Percentiles rank a stretch among this genome's conserved stretches.
Evolutionary conservation across 805 yeast genomes (phyloP).

Genomic region (Metschnikowia bowlesiae): DNA sequence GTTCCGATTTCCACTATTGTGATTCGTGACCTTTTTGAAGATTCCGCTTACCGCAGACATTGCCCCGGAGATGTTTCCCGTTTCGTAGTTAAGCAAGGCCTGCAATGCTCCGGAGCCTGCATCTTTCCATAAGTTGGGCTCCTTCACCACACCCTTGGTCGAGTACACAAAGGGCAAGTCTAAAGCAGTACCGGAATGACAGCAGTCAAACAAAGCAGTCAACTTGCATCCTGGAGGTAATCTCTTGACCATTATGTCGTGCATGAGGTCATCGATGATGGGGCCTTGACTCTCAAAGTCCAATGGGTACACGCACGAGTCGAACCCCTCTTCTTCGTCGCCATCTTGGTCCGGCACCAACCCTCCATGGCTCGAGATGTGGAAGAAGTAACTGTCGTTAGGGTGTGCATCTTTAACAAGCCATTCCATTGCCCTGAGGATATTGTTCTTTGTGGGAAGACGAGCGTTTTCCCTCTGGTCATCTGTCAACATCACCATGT

Average conservation of each 20-base stretch:
- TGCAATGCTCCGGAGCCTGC: constrained; percentile 61
- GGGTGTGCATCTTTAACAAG: constrained; percentile 67
- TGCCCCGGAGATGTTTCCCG: constrained; percentile 36
- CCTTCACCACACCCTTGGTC: constrained; percentile 78
- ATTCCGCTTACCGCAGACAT: constrained; percentile 31
- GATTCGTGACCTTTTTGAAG: constrained; percentile 28
- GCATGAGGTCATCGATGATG: constrained; percentile 70
- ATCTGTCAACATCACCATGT: constrained; percentile 59
- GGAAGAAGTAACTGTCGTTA: constrained; percentile 75
- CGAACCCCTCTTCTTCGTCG: constrained; percentile 72
- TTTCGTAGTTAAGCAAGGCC: constrained; percentile 21
- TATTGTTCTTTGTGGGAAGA: constrained; percentile 65
- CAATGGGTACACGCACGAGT: constrained; percentile 69
- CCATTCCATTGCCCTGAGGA: constrained; percentile 79
- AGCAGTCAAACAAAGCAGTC: constrained; percentile 78
- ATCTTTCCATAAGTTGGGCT: constrained; percentile 72
- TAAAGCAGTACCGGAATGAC: constrained; percentile 80
- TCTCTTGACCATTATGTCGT: constrained; percentile 63
- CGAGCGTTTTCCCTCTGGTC: constrained; percentile 43
- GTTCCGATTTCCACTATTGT: constrained; percentile 19
- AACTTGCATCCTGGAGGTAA: constrained; percentile 70
- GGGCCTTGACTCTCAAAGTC: constrained; percentile 67
- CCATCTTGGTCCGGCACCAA: constrained; percentile 64
- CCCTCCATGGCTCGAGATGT: constrained; percentile 87
- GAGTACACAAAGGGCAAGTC: constrained; percentile 80